Percentiles rank a stretch among this genome's conserved stretches.
Conservation (phyloP, 345 rosid species). For the Syzygium grande region DNA sequence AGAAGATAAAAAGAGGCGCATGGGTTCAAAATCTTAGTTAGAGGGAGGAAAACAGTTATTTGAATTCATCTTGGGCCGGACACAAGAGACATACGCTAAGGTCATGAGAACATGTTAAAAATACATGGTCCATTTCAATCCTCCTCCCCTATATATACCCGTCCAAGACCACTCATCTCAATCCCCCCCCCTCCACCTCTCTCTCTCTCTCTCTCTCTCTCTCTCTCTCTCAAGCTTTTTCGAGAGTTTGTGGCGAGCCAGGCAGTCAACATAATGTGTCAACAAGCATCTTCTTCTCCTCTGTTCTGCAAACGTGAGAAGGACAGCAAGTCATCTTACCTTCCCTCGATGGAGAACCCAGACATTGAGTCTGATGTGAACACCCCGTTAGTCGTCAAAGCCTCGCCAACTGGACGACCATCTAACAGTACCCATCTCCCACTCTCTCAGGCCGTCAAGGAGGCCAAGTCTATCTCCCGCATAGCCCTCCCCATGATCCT, state of each 20-base stretch:
- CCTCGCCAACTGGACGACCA: background rate
- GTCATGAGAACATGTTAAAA: background rate
- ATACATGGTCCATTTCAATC: background rate
- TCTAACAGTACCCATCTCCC: background rate
- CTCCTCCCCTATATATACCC: background rate
- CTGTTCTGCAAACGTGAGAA: background rate
- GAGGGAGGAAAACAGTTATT: background rate
- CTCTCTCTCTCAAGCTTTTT: background rate
- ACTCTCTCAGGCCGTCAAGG: conserved; percentile 12
- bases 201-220: background rate
- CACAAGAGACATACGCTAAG: background rate
- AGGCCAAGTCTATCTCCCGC: conserved; percentile 19
- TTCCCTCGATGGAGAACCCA: background rate
- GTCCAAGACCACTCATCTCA: background rate
- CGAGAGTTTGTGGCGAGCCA: background rate
- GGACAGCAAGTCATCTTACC: background rate
- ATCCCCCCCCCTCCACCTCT: background rate
- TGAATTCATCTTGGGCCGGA: background rate
- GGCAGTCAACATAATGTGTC: conserved; percentile 2
- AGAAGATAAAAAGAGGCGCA: background rate
- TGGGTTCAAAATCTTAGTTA: background rate
- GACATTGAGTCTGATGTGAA: background rate
- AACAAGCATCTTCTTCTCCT: background rate
- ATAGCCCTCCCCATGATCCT: conserved; percentile 38
- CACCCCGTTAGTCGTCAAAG: background rate